Percentiles rank a stretch among this genome's conserved stretches.
Conservation (phyloP, 2,329 filamentous ascomycete species). For the Beauveria medogensis region DNA sequence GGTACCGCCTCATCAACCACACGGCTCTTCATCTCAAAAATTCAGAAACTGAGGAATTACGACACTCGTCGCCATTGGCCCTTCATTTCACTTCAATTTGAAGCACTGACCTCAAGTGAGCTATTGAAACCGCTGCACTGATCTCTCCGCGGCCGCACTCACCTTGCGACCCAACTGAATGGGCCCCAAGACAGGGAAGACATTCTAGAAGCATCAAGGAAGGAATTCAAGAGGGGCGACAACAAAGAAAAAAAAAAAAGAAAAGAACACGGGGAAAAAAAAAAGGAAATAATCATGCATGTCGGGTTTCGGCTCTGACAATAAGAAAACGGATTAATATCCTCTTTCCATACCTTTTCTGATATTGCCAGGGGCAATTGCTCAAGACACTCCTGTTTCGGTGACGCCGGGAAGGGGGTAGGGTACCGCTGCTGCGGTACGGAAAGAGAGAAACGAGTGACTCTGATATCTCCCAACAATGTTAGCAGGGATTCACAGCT, state of each 20-base stretch:
- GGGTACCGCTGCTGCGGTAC: neutral
- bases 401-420: neutral
- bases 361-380: neutral
- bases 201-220: conserved; percentile 5
- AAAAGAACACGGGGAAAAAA: neutral
- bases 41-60: too few species aligned
- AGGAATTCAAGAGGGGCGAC: neutral
- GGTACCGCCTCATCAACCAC: too few species aligned
- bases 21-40: too few species aligned
- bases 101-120: neutral
- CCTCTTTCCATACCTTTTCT: neutral
- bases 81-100: neutral
- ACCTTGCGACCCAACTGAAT: neutral
- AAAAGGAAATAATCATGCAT: neutral
- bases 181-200: neutral
- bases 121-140: conserved; percentile 1
- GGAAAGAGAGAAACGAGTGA: neutral
- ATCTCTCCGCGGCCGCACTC: neutral
- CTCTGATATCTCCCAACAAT: neutral
- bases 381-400: neutral
- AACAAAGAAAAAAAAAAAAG: neutral
- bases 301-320: neutral
- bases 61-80: neutral
- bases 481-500: neutral
- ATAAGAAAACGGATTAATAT: neutral